Conservation (phyloP, 305 asterid genomes). For the Solanum aculeatissimum region DNA sequence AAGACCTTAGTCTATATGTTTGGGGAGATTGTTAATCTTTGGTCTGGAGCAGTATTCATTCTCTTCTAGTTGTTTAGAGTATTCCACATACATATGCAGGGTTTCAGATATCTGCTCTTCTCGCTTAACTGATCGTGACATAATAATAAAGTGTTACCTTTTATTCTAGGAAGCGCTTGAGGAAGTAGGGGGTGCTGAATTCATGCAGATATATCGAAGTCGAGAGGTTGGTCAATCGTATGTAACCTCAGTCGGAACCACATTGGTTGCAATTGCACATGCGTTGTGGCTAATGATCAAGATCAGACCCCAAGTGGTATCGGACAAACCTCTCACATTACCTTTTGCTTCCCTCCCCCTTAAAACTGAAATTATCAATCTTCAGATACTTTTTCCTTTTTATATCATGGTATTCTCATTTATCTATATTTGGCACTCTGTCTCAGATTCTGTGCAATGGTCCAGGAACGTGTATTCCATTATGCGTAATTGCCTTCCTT, state of each 20-base stretch:
- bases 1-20: neutral
- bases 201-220: constrained; percentile 72
- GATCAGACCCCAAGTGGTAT: constrained; percentile 89
- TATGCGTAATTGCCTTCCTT: constrained; percentile 58
- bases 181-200: constrained; percentile 33
- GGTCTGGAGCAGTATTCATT: neutral
- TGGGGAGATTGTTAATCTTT: neutral
- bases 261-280: constrained; percentile 60
- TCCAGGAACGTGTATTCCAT: constrained; percentile 88
- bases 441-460: constrained; percentile 85
- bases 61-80: neutral
- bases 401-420: neutral
- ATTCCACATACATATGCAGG: neutral
- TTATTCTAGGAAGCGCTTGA: constrained; percentile 41
- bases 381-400: neutral
- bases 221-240: constrained; percentile 94
- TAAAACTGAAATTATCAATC: neutral
- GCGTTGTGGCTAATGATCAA: constrained; percentile 83
- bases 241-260: constrained; percentile 71
- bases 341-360: neutral
- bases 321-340: neutral
- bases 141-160: constrained; percentile 1
- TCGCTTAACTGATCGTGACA: neutral
- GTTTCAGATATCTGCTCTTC: neutral
- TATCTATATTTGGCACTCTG: neutral